phyloP scores from a whole-genome alignment of 768 basidiomycete genomes.

The Phanerodontia chrysosporium region DNA sequence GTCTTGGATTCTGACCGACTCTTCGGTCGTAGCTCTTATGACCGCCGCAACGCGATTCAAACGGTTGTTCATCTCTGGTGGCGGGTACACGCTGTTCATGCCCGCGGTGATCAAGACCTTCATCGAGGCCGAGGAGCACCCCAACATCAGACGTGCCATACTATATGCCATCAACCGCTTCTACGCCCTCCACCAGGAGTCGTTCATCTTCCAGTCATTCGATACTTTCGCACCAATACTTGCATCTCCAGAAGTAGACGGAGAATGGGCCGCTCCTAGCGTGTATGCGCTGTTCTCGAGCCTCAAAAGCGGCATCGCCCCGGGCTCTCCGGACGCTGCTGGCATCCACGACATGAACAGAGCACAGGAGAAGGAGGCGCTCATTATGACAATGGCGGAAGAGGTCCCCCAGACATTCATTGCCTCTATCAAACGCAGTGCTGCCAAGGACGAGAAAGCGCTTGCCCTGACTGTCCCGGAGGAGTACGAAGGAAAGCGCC shows the following conservation, averaged over 20 bases:
- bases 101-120: conserved; percentile 69
- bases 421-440: conserved; percentile 42
- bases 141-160: conserved; percentile 59
- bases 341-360: conserved; percentile 65
- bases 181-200: conserved; percentile 67
- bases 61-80: conserved; percentile 68
- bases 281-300: conserved; percentile 58
- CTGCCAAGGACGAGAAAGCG: conserved; percentile 34
- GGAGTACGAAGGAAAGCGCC: conserved; percentile 52
- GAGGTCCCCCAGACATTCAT: conserved; percentile 71
- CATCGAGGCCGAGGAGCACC: conserved; percentile 51
- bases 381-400: conserved; percentile 65
- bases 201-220: conserved; percentile 71
- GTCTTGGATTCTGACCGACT: neutral
- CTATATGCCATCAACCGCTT: conserved; percentile 72
- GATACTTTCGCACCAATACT: conserved; percentile 57
- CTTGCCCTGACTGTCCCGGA: conserved; percentile 42
- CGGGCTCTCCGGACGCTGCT: conserved; percentile 49
- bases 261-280: conserved; percentile 48
- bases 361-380: conserved; percentile 63
- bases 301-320: conserved; percentile 39
- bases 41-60: conserved; percentile 73
- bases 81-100: conserved; percentile 74
- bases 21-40: conserved; percentile 50
- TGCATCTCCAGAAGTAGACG: conserved; percentile 44